These are phyloP conservation scores for Onygena corvina DNA, from an alignment of 2,329 filamentous ascomycete species.

Conservation along the genomic window DNA sequence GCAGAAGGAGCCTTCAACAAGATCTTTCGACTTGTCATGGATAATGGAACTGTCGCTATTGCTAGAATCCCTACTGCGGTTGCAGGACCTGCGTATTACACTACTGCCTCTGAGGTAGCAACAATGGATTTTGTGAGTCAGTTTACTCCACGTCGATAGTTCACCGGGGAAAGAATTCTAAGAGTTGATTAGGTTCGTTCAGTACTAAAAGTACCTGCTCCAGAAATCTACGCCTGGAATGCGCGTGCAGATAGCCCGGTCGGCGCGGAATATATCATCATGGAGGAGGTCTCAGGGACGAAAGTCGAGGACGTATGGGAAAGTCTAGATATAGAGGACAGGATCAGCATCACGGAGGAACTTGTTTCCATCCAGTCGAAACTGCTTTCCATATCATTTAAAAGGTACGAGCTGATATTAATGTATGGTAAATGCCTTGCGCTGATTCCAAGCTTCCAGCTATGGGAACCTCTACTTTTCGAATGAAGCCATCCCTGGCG, in stretches of 20 bases:
- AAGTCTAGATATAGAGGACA: conserved; percentile 21
- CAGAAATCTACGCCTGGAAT: not conserved
- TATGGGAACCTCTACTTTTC: conserved; percentile 22
- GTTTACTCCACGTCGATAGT: not conserved
- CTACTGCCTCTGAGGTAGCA: conserved; percentile 15
- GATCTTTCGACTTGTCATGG: conserved; percentile 22
- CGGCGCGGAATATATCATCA: conserved; percentile 34
- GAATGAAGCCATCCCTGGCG: conserved; percentile 11
- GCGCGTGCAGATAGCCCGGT: conserved; percentile 26
- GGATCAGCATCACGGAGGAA: conserved; percentile 21
- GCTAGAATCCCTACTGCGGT: conserved; percentile 13
- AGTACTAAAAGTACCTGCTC: conserved; percentile 1
- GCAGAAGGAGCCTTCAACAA: conserved; percentile 31
- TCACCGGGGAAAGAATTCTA: too few species aligned
- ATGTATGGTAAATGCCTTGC: not conserved
- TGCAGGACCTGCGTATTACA: conserved; percentile 10
- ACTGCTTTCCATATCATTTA: conserved; percentile 19
- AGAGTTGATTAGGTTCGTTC: conserved; percentile 15
- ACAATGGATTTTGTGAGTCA: conserved; percentile 16
- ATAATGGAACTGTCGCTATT: conserved; percentile 19
- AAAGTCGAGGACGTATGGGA: conserved; percentile 22
- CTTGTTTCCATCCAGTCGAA: conserved; percentile 14
- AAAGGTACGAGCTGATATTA: not conserved
- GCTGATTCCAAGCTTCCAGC: conserved; percentile 18
- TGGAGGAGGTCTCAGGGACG: conserved; percentile 30